Conservation (phyloP, 164 flowering plant genomes). For the Stephania cephalantha region DNA sequence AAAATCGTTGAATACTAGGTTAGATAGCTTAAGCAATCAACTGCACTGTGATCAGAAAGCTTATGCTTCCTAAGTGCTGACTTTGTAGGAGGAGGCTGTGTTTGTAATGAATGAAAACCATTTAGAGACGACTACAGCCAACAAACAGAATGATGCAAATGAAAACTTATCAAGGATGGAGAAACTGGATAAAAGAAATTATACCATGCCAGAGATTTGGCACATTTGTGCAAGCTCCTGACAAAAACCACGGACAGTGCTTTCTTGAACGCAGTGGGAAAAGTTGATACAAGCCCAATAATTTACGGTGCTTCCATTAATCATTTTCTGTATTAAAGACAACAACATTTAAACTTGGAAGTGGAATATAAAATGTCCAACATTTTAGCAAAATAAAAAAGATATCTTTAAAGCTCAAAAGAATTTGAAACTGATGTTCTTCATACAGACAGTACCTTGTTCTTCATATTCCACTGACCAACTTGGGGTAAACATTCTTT, state of each 20-base stretch:
- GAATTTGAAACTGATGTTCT: background rate
- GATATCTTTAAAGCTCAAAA: background rate
- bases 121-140: background rate
- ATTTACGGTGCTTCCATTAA: slow-evolving; percentile 56
- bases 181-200: slow-evolving; percentile 4
- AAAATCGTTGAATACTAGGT: background rate
- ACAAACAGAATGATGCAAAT: background rate
- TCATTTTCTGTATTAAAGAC: slow-evolving; percentile 21
- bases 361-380: background rate
- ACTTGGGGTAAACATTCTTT: slow-evolving; percentile 54
- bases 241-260: slow-evolving; percentile 48
- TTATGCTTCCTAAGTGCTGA: background rate
- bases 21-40: background rate
- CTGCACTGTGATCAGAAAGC: background rate
- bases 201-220: slow-evolving; percentile 60
- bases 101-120: background rate
- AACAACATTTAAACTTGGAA: background rate
- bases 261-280: slow-evolving; percentile 48
- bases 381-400: background rate
- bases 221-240: slow-evolving; percentile 57
- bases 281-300: slow-evolving; percentile 65
- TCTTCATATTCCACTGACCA: slow-evolving; percentile 79
- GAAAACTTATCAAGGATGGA: background rate
- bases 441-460: slow-evolving; percentile 36
- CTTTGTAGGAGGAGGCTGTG: too few relatives aligned